Evolutionary conservation across 306 rosid genomes (phyloP), one percentile per base, ranked within the genome.

Genomic region (Benincasa hispida): DNA sequence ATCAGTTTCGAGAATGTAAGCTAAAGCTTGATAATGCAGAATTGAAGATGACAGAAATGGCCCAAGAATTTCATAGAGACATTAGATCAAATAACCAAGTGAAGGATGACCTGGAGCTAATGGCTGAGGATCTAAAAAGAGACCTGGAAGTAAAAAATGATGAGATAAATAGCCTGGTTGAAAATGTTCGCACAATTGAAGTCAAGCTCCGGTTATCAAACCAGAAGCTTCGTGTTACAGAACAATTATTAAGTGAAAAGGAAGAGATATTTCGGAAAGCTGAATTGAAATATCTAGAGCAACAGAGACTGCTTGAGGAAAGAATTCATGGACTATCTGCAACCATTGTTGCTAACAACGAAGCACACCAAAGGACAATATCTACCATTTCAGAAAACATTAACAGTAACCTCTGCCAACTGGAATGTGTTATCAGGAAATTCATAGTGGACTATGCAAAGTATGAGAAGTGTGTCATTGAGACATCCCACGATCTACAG

Each of bases 221-320:
- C 92, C 99, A 92, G 91, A 92, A 95, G 91, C 96, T 95, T 77
- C 90, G 99, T 76, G 92, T 92, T 42, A 92, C 99, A 19, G 99
- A 95, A 68, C 99, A 95, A 77, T 63, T 88, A 78, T 82, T 92
- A 76, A 50, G 86, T 28, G 99, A 95, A 85, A 92, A 87, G 75
- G 99, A 95, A 76, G 95, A 91, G 76, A 85, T 78, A 72, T 91
- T 89, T 70, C 81, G 84, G 80, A 82, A 79, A 32, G 77, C 85
- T 2, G 96, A 94, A 67, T 75, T 81, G 85, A 87, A 86, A 79
- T 89, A 75, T 79, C 86, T 68, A 75, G 88, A 89, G 79, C 92
- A 88, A 63, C 88, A 80, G 84, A 88, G 42, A 78, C 67, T 73
- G 17, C 96, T 92, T 56, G 90, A 90, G 80, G 92, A 87, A 41